Evolutionary conservation across 2,329 filamentous ascomycete genomes (phyloP), one percentile per base, ranked within the genome.

Genomic region (Ophiocordyceps camponoti-floridani): DNA sequence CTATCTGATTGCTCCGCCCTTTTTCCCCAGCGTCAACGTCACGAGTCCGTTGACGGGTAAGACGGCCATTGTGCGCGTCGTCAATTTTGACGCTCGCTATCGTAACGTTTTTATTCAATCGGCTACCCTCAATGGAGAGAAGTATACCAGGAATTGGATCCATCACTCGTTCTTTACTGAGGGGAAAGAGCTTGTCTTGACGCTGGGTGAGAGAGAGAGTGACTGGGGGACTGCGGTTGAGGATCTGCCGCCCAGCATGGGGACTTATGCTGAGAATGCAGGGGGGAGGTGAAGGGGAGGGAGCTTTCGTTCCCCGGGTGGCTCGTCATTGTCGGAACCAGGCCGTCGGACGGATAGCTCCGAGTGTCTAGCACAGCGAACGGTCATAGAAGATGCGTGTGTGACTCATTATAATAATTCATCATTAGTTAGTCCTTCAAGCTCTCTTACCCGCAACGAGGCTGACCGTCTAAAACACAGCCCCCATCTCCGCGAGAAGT

Each of bases 1-100:
- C 0, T 84, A 84, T 50, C 69, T 84, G n/a, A 79, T 84, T 49
- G 81, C 64, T 0, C 73, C 80, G 0, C 80, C 81, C 0, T 84
- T 75, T 52, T 84, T 84, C 51, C 64, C 71, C 48, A 64, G 68
- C 42, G 66, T 83, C 1, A 73, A 68, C 42, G 65, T 83, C 42
- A 73, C 61, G 11, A 73, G 73, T 46, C 66, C 66, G 0, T 54
- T 72, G 13, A 82, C 76, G 0, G 72, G 74, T 3, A 76, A 74
- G 45, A 72, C 68, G 4, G 77, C 79, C 0, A 75, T 65, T 1
- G 65, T 84, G 8, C 63, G 68, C 12, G 79, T 72, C 47, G 49
- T 75, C 40, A 77, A 78, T 49, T 83, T 82, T 48, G 79, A 84
- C 44, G 55, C 75, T 0, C 54, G 43, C 0, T 79, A 80, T 48